Percentiles rank a stretch among this genome's conserved stretches.
These are phyloP conservation scores for Cryptosporidium sp. DNA, from an alignment of 169 alveolate species.

Conservation along the genomic window DNA sequence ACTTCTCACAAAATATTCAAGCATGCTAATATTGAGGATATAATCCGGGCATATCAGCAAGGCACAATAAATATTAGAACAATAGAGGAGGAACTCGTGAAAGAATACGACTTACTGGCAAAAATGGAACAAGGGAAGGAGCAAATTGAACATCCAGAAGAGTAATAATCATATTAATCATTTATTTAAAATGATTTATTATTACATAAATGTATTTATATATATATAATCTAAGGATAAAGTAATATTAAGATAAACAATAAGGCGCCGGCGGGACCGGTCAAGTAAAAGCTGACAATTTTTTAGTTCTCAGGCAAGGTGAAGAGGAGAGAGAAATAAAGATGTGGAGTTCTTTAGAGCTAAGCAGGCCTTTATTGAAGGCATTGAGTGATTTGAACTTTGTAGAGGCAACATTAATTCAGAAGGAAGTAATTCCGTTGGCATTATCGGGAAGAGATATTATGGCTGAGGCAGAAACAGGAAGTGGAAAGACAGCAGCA, in stretches of 20 bases:
- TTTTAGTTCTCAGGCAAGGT: not conserved
- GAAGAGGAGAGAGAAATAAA: not conserved
- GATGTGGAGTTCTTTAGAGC: slow-evolving; percentile 70
- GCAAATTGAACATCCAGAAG: not conserved
- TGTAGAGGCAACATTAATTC: slow-evolving; percentile 87
- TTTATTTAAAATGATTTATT: not conserved
- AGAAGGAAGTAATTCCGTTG: slow-evolving; percentile 88
- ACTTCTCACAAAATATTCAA: slow-evolving; percentile 66
- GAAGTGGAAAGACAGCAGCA: slow-evolving; percentile 91
- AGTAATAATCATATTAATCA: not conserved
- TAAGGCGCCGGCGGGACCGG: slow-evolving; percentile 28
- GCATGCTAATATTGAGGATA: slow-evolving; percentile 59
- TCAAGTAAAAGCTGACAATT: not conserved
- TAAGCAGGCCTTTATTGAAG: slow-evolving; percentile 75
- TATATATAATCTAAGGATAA: no score
- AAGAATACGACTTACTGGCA: slow-evolving; percentile 13
- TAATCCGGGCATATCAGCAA: slow-evolving; percentile 69
- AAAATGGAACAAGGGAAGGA: not conserved
- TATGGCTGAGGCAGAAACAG: slow-evolving; percentile 92
- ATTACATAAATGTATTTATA: no score
- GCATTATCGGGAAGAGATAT: slow-evolving; percentile 88
- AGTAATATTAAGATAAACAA: not conserved
- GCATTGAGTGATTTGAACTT: slow-evolving; percentile 85
- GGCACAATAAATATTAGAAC: slow-evolving; percentile 30
- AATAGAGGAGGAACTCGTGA: slow-evolving; percentile 39